Evolutionary conservation across 805 yeast genomes (phyloP), one percentile per base, ranked within the genome.

Genomic region (Metschnikowia baotianmanensis): DNA sequence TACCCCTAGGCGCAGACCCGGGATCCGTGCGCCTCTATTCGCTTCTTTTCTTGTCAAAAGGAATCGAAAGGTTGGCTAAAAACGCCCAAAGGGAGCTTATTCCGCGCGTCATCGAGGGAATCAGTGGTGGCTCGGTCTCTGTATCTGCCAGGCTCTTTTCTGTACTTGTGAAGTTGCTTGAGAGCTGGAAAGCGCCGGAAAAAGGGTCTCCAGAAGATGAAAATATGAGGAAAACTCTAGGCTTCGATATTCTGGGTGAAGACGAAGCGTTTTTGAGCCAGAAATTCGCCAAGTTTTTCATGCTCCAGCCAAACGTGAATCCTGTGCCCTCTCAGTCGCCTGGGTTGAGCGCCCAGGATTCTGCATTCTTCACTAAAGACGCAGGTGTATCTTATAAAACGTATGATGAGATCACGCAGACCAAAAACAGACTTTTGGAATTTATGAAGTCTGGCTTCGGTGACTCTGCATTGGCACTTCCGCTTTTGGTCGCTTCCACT

Each of bases 11-110:
- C 15, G 54, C 63, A 3, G 81, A 78, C 47, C 56, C 76, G 6
- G 59, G 76, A 0, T 62, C 72, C 12, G 86, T 83, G 1, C 71
- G 78, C 42, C 58, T 82, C 7, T 84, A 83, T 58, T 74, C 83
- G 16, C 65, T 87, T 41, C 55, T 86, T 29, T 82, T 86, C 47
- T 68, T 83, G 0, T 76, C 90, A 1, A 80, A 77, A 58, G 91
- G 86, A 7, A 57, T 86, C 12, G 82, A 80, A 28, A 63, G 91
- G 38, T 50, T 83, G 37, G 30, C 58, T 1, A 42, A 46, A 1
- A 58, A 56, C 4, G 76, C 67, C 5, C 66, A 71, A 39, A 53
- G 50, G 1, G 56, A 50, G 4, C 55, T 82, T 26, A 53, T 82
- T 0, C 83, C 86, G 0, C 42, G 57, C 4, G 59, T 81, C 0